phyloP scores from a whole-genome alignment of 202 grass and related monocot species.

The Brachypodium distachyon region DNA sequence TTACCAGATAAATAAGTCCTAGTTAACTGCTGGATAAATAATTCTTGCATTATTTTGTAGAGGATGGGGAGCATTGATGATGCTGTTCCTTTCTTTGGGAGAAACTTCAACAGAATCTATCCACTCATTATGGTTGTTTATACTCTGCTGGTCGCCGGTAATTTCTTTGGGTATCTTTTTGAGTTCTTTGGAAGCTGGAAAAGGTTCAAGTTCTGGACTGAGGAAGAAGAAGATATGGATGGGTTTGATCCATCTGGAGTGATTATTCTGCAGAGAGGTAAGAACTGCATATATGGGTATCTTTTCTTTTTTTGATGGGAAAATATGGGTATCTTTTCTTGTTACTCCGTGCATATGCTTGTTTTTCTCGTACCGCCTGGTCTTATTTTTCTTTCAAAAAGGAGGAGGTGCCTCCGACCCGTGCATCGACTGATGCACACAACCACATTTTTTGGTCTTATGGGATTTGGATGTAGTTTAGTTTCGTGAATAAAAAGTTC shows the following conservation, averaged over 20 bases:
- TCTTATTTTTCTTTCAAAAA: no score
- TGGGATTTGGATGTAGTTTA: neutral
- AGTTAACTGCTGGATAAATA: conserved; percentile 7
- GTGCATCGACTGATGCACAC: no score
- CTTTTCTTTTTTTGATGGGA: conserved; percentile 24
- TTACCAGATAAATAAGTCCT: neutral
- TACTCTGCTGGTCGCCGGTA: conserved; percentile 19
- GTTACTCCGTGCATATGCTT: neutral
- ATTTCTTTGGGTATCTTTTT: conserved; percentile 49
- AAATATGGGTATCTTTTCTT: conserved; percentile 9
- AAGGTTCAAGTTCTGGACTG: conserved; percentile 72
- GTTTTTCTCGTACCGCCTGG: neutral
- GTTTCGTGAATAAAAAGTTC: neutral
- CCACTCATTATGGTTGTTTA: conserved; percentile 98
- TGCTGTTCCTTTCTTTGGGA: conserved; percentile 84
- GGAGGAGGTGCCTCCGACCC: no score
- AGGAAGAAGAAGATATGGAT: conserved; percentile 61
- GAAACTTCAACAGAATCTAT: conserved; percentile 91
- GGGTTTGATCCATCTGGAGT: conserved; percentile 80
- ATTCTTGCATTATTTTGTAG: conserved; percentile 26
- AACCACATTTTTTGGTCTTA: no score
- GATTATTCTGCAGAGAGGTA: conserved; percentile 78
- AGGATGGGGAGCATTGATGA: conserved; percentile 93
- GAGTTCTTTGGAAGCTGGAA: conserved; percentile 78
- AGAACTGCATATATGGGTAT: neutral